These are phyloP conservation scores for Cladophialophora chaetospira DNA, from an alignment of 2,329 filamentous ascomycete genomes.

Conservation along the genomic window DNA sequence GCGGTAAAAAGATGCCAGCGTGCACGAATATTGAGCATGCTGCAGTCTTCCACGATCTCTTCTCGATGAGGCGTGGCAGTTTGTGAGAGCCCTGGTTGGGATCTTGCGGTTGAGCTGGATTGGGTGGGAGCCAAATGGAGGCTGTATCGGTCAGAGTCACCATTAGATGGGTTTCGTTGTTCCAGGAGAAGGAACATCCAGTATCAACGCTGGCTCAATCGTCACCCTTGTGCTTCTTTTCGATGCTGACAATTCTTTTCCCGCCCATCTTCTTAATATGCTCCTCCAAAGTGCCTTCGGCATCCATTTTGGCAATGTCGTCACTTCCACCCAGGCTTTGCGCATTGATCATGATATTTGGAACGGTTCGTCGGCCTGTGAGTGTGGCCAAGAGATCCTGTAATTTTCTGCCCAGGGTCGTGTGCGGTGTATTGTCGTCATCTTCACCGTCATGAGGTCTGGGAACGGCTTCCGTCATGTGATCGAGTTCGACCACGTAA, in stretches of 20 bases:
- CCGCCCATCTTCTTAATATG: slow-evolving; percentile 75
- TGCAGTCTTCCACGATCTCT: no score
- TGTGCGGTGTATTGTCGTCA: slow-evolving; percentile 17
- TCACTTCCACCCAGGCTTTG: slow-evolving; percentile 89
- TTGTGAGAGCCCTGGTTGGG: no score
- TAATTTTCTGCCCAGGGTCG: slow-evolving; percentile 67
- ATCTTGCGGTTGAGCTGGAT: no score
- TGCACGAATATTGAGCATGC: no score
- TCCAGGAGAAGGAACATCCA: no score
- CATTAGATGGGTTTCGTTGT: no score
- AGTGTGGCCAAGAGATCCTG: slow-evolving; percentile 71
- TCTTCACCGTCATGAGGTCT: slow-evolving; percentile 18
- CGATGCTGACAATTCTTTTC: slow-evolving; percentile 55
- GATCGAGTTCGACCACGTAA: slow-evolving; percentile 86
- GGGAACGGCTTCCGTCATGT: slow-evolving; percentile 53
- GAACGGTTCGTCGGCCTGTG: slow-evolving; percentile 83
- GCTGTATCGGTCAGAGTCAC: no score
- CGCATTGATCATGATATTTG: slow-evolving; percentile 86
- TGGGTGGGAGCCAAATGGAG: no score
- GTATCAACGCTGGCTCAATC: no score
- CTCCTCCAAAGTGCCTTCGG: slow-evolving; percentile 65
- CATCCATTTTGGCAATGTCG: slow-evolving; percentile 74
- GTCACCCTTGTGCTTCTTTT: slow-evolving; percentile 12
- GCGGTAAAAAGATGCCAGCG: no score
- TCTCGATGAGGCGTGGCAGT: no score